Conservation (phyloP, 2,329 filamentous ascomycete species). For the Tympanopsis confertula region DNA sequence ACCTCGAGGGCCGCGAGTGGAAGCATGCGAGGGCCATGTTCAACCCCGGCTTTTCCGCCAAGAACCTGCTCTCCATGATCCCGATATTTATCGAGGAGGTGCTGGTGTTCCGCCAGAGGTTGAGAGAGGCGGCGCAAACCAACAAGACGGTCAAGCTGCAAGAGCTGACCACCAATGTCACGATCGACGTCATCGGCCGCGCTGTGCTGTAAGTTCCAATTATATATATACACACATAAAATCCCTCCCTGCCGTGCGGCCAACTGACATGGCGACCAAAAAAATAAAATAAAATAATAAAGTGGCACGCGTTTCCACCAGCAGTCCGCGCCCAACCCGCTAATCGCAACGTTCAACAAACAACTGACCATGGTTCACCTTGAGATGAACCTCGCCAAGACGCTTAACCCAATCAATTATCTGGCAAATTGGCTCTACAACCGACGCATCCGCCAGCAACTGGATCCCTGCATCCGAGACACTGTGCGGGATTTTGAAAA, state of each 20-base stretch:
- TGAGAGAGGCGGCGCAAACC: conserved; percentile 8
- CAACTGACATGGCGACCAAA: conserved; percentile 4
- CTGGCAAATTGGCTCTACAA: conserved; percentile 10
- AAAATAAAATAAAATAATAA: conserved; percentile 4
- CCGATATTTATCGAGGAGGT: conserved; percentile 19
- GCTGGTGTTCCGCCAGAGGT: conserved; percentile 10
- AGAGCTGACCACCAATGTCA: conserved; percentile 13
- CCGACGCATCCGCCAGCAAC: conserved; percentile 12
- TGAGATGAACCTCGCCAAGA: conserved; percentile 7
- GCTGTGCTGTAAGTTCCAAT: conserved; percentile 13
- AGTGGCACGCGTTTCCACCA: conserved; percentile 9
- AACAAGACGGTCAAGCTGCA: conserved; percentile 14
- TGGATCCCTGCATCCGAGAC: conserved; percentile 13
- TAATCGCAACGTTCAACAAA: conserved; percentile 8
- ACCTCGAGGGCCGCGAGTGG: conserved; percentile 24
- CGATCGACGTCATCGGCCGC: conserved; percentile 15
- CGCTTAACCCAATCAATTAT: conserved; percentile 6
- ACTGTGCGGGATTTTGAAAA: conserved; percentile 11
- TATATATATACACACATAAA: conserved; percentile 2
- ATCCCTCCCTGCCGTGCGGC: conserved; percentile 3
- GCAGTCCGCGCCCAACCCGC: conserved; percentile 6
- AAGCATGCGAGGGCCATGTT: conserved; percentile 20
- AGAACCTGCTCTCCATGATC: conserved; percentile 20
- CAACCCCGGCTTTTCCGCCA: conserved; percentile 23
- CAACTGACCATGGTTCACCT: conserved; percentile 10